A percentile compares a stretch with the other conserved stretches of the same genome.
These are phyloP conservation scores for Rhypophila decipiens DNA, from an alignment of 495 filamentous ascomycete species.

Conservation along the genomic window DNA sequence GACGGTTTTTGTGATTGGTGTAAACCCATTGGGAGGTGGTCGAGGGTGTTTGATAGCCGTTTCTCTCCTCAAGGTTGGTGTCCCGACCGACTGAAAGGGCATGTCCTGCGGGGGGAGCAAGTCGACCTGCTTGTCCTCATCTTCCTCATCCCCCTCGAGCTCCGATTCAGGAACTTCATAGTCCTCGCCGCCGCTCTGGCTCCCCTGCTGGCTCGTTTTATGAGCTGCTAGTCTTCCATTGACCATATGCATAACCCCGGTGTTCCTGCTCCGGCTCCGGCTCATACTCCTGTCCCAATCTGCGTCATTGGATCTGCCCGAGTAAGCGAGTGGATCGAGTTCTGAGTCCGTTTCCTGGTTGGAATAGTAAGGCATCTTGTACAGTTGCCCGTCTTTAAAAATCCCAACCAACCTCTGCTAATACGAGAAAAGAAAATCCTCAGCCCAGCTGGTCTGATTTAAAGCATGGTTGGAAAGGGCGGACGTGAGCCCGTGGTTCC, in stretches of 20 bases:
- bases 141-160: not conserved
- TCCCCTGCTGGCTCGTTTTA: not conserved
- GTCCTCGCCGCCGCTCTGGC: not conserved
- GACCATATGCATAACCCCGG: not conserved
- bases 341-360: slow-evolving; percentile 2
- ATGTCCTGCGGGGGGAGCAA: not conserved
- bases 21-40: not conserved
- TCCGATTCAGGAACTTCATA: not conserved
- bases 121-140: not conserved
- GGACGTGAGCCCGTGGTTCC: not conserved
- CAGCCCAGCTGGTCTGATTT: not conserved
- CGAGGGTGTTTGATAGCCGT: not conserved
- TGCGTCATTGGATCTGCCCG: too few species aligned
- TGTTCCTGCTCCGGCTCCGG: not conserved
- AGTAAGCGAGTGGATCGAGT: not conserved
- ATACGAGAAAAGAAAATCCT: not conserved
- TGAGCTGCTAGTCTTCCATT: not conserved
- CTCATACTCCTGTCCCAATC: not conserved
- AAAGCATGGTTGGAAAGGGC: not conserved
- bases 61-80: not conserved
- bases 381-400: too few species aligned
- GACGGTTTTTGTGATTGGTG: not conserved
- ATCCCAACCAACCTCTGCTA: too few species aligned
- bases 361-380: slow-evolving; percentile 18
- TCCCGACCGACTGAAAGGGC: not conserved